Evolutionary conservation across 495 filamentous ascomycete genomes (phyloP).

Genomic region (Neurospora sp.): DNA sequence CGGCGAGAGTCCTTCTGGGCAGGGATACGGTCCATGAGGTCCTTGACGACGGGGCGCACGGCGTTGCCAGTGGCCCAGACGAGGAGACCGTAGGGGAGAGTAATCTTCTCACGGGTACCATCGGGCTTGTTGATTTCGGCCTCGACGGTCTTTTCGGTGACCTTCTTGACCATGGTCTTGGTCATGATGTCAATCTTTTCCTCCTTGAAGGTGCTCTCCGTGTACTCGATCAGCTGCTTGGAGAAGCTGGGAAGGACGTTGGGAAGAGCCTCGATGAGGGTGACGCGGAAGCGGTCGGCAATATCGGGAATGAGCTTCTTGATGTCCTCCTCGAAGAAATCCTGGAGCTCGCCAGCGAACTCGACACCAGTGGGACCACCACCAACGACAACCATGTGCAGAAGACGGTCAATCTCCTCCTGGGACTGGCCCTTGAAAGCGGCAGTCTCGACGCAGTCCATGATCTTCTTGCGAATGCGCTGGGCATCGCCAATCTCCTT

Average conservation of each 20-base stretch:
- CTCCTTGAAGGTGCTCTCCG: slow-evolving; percentile 96
- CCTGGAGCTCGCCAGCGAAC: slow-evolving; percentile 94
- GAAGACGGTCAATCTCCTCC: slow-evolving; percentile 82
- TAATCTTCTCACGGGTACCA: slow-evolving; percentile 68
- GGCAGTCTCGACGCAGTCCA: slow-evolving; percentile 98
- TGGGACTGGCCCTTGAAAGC: slow-evolving; percentile 94
- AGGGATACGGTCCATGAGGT: slow-evolving; percentile 85
- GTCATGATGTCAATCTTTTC: slow-evolving; percentile 93
- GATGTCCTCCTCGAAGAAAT: slow-evolving; percentile 96
- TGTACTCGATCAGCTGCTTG: slow-evolving; percentile 98
- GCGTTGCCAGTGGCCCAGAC: slow-evolving; percentile 99
- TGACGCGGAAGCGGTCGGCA: slow-evolving; percentile 87
- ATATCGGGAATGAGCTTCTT: slow-evolving; percentile 98
- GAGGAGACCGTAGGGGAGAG: slow-evolving; percentile 87
- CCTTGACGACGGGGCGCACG: slow-evolving; percentile 74
- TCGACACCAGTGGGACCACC: slow-evolving; percentile 97
- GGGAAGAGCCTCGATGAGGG: slow-evolving; percentile 94
- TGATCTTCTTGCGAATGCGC: slow-evolving; percentile 92
- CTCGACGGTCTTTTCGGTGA: slow-evolving; percentile 90
- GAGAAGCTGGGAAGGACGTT: slow-evolving; percentile 98
- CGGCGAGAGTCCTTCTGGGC: slow-evolving; percentile 92
- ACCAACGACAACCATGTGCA: slow-evolving; percentile 99
- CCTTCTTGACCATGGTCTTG: slow-evolving; percentile 98
- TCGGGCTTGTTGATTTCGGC: slow-evolving; percentile 80
- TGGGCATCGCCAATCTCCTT: slow-evolving; percentile 97